Conservation (phyloP, 352 stramenopile genomes). For the Phytophthora pisi region DNA sequence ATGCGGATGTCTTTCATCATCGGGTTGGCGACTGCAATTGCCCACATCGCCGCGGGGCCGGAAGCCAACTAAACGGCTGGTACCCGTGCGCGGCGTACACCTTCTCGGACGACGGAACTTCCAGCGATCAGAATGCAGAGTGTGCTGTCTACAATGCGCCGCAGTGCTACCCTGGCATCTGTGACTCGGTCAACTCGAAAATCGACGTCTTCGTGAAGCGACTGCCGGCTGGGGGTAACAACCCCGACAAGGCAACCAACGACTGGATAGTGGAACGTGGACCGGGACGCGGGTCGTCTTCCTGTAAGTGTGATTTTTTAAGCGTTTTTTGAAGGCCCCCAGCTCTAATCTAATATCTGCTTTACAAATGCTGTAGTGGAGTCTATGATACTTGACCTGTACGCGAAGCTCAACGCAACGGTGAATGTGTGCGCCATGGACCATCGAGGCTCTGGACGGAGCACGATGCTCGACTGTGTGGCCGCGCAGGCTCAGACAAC, state of each 20-base stretch:
- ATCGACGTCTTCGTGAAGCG: constrained; percentile 12
- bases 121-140: background rate
- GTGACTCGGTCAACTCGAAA: constrained; percentile 7
- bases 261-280: constrained; percentile 38
- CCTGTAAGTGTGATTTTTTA: constrained; percentile 23
- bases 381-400: constrained; percentile 38
- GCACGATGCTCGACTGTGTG: constrained; percentile 20
- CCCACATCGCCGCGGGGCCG: background rate
- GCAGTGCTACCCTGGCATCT: constrained; percentile 41
- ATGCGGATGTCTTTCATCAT: background rate
- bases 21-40: background rate
- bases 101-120: background rate
- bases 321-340: too few species aligned
- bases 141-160: constrained; percentile 19
- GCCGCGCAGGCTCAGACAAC: constrained; percentile 28
- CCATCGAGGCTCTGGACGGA: constrained; percentile 39
- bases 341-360: too few species aligned
- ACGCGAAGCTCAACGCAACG: constrained; percentile 22
- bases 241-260: constrained; percentile 9
- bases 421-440: constrained; percentile 52
- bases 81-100: background rate
- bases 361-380: constrained; percentile 31
- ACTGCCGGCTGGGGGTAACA: background rate
- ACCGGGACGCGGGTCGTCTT: constrained; percentile 30
- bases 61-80: background rate